Conservation (phyloP, 2,329 filamentous ascomycete genomes). For the Claviceps sp. region DNA sequence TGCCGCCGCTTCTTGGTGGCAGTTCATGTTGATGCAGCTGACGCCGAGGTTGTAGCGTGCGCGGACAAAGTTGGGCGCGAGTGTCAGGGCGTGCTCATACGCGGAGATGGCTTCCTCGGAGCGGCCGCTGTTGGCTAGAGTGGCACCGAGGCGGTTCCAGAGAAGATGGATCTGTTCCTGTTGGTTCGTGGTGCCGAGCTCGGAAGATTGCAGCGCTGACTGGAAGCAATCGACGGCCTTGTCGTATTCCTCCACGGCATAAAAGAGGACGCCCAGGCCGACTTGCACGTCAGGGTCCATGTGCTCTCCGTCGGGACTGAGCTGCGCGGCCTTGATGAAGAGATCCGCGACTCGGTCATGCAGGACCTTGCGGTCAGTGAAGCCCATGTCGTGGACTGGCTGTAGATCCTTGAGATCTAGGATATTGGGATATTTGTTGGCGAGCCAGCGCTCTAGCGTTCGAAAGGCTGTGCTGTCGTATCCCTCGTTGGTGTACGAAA, state of each 20-base stretch:
- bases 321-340: slow-evolving; percentile 84
- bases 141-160: slow-evolving; percentile 94
- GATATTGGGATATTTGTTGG: slow-evolving; percentile 83
- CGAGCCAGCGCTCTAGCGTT: slow-evolving; percentile 91
- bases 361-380: slow-evolving; percentile 80
- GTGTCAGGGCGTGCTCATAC: slow-evolving; percentile 80
- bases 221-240: slow-evolving; percentile 99
- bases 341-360: slow-evolving; percentile 83
- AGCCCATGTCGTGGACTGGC: slow-evolving; percentile 70
- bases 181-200: slow-evolving; percentile 72
- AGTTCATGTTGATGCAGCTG: slow-evolving; percentile 93
- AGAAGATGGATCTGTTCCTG: slow-evolving; percentile 80
- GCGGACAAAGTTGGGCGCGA: slow-evolving; percentile 92
- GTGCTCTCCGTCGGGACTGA: slow-evolving; percentile 80
- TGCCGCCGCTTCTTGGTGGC: slow-evolving; percentile 81
- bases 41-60: slow-evolving; percentile 95
- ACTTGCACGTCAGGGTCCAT: slow-evolving; percentile 99
- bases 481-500: slow-evolving; percentile 97
- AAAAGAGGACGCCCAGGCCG: slow-evolving; percentile 90
- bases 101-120: slow-evolving; percentile 94
- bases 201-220: slow-evolving; percentile 73
- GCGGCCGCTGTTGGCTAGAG: slow-evolving; percentile 84
- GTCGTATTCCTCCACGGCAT: slow-evolving; percentile 93
- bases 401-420: slow-evolving; percentile 60
- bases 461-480: slow-evolving; percentile 96